A percentile compares a stretch with the other conserved stretches of the same genome.
Conservation (phyloP, 257 asterid species). For the Scutellaria baicalensis region DNA sequence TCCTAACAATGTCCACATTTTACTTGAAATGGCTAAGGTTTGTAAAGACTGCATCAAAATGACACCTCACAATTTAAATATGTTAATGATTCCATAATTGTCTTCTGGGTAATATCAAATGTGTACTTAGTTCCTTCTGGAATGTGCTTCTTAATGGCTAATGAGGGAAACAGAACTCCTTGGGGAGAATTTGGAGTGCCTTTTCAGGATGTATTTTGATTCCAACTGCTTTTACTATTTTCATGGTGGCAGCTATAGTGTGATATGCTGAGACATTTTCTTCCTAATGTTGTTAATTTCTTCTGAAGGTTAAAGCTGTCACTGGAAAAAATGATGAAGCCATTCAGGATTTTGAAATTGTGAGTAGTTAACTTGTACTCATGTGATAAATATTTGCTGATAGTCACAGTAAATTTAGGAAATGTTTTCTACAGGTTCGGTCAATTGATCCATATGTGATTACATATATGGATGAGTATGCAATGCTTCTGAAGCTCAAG, state of each 20-base stretch:
- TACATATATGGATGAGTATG: conserved; percentile 98
- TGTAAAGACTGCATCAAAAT: conserved; percentile 6
- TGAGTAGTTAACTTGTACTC: conserved; percentile 21
- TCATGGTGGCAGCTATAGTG: neutral
- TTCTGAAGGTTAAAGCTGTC: conserved; percentile 73
- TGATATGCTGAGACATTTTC: neutral
- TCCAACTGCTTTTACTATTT: neutral
- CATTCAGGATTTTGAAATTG: conserved; percentile 82
- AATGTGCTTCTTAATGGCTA: neutral
- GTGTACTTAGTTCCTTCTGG: conserved; percentile 6
- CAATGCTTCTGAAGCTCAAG: conserved; percentile 91
- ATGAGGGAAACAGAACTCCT: neutral
- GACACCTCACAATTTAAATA: conserved; percentile 5
- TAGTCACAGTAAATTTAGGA: neutral
- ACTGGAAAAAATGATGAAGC: conserved; percentile 92
- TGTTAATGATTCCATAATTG: neutral
- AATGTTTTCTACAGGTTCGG: conserved; percentile 59
- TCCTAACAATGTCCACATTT: conserved; percentile 77
- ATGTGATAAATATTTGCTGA: neutral
- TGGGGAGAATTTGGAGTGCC: no score
- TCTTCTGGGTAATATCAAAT: neutral
- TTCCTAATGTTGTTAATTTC: conserved; percentile 14
- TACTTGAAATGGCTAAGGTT: conserved; percentile 99
- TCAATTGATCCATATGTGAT: conserved; percentile 72
- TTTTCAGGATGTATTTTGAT: neutral